These are phyloP conservation scores for Cercospora canescens DNA, from an alignment of 2,329 filamentous ascomycete genomes.

Conservation along the genomic window DNA sequence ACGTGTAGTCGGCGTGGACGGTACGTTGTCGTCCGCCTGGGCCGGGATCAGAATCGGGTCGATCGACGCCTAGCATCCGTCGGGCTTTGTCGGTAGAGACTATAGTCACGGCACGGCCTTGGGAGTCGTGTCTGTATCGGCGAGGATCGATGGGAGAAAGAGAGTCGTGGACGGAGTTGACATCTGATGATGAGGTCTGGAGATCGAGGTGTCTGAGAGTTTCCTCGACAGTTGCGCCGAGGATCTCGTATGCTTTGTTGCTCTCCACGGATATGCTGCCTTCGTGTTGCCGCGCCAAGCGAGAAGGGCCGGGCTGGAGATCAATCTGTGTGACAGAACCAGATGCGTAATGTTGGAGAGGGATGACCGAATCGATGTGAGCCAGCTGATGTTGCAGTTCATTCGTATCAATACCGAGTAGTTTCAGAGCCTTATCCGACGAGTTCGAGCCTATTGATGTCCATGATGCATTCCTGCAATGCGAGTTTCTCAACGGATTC, in stretches of 20 bases:
- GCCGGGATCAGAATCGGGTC: constrained; percentile 3
- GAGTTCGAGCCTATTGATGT: not conserved
- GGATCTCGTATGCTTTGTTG: not conserved
- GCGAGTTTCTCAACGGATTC: not conserved
- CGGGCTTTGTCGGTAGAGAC: constrained; percentile 1
- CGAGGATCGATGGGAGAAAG: not conserved
- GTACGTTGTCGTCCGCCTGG: not conserved
- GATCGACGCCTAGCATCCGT: constrained; percentile 6
- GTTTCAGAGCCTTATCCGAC: constrained; percentile 1
- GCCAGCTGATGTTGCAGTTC: constrained; percentile 5
- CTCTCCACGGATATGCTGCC: not conserved
- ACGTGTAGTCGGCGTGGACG: not conserved
- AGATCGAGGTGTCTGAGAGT: not conserved
- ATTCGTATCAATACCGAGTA: constrained; percentile 3
- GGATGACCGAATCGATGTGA: constrained; percentile 7
- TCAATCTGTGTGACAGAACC: constrained; percentile 2
- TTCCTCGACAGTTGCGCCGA: not conserved
- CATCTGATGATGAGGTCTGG: not conserved
- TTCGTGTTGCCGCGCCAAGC: not conserved
- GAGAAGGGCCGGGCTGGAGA: constrained; percentile 1
- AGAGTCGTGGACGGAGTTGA: constrained; percentile 2
- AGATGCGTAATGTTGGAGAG: constrained; percentile 2
- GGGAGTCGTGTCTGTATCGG: not conserved
- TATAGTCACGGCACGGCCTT: not conserved
- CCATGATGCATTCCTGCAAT: not conserved